phyloP scores from a whole-genome alignment of 1,139 yeast species.

The Debaryomycetaceae sp. region DNA sequence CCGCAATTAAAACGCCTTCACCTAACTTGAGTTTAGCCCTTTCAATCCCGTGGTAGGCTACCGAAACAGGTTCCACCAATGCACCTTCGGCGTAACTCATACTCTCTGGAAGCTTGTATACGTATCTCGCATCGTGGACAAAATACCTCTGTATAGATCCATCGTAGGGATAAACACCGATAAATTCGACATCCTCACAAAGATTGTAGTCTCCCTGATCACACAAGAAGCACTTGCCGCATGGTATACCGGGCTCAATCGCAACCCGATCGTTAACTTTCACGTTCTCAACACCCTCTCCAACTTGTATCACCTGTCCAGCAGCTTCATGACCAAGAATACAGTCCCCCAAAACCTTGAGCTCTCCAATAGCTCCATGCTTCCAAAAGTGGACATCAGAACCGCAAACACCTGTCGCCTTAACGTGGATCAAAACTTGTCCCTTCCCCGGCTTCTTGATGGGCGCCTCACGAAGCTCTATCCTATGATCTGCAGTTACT shows the following conservation, averaged over 20 bases:
- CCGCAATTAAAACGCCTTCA: slow-evolving; percentile 18
- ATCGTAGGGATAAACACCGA: slow-evolving; percentile 20
- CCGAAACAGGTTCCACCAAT: slow-evolving; percentile 23
- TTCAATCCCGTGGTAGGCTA: slow-evolving; percentile 23
- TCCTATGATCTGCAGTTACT: slow-evolving; percentile 23
- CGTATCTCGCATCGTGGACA: slow-evolving; percentile 14
- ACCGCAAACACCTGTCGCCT: slow-evolving; percentile 40
- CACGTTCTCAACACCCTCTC: slow-evolving; percentile 22
- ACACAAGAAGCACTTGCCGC: slow-evolving; percentile 28
- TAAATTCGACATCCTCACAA: slow-evolving; percentile 20
- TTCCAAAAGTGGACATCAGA: slow-evolving; percentile 34
- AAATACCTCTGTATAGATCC: slow-evolving; percentile 25
- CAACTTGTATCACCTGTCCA: slow-evolving; percentile 27
- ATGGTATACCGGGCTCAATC: slow-evolving; percentile 24
- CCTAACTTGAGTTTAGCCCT: slow-evolving; percentile 21
- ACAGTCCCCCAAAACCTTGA: slow-evolving; percentile 24
- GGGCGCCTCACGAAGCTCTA: slow-evolving; percentile 20
- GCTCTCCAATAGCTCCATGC: slow-evolving; percentile 29
- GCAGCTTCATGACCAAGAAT: slow-evolving; percentile 31
- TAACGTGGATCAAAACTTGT: slow-evolving; percentile 57
- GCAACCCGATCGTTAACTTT: slow-evolving; percentile 30
- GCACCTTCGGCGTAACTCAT: slow-evolving; percentile 25
- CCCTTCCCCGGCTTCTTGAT: slow-evolving; percentile 2
- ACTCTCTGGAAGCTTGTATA: slow-evolving; percentile 19
- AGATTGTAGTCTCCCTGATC: slow-evolving; percentile 24